Conservation (phyloP, 345 rosid genomes). For the Hypericum perforatum region DNA sequence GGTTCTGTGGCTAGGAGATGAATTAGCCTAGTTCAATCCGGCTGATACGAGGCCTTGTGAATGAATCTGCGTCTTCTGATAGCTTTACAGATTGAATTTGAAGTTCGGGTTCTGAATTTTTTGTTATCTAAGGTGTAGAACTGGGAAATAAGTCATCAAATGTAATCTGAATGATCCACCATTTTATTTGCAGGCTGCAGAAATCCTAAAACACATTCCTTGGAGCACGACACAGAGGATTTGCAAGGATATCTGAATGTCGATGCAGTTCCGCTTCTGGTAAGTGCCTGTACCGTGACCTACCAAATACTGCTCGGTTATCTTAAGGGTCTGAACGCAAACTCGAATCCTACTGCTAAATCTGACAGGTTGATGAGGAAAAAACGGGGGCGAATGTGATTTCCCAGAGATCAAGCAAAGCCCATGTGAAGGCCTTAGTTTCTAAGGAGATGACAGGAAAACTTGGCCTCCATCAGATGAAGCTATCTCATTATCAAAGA, state of each 20-base stretch:
- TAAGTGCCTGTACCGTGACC: conserved; percentile 11
- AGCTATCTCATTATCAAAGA: no score
- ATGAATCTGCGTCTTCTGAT: no score
- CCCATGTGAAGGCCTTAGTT: conserved; percentile 11
- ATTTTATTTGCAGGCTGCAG: conserved; percentile 29
- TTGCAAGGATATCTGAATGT: conserved; percentile 18
- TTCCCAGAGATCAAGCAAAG: conserved; percentile 10
- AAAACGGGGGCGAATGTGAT: conserved; percentile 6
- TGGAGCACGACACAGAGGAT: conserved; percentile 24
- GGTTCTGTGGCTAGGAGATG: no score
- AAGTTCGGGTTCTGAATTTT: no score
- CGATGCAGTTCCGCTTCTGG: conserved; percentile 27
- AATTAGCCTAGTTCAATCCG: no score
- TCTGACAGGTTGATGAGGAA: conserved; percentile 14
- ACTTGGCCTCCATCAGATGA: conserved; percentile 9
- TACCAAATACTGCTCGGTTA: background rate
- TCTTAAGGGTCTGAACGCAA: background rate
- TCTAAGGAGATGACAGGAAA: conserved; percentile 21
- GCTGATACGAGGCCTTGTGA: no score
- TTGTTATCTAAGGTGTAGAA: no score
- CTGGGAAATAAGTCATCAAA: no score
- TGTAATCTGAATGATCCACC: background rate
- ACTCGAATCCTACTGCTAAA: background rate
- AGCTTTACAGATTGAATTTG: no score
- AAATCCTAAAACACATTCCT: conserved; percentile 41